Base-by-base conservation (phyloP, 169 alveolate species). In the Cryptosporidium xiaoi region DNA sequence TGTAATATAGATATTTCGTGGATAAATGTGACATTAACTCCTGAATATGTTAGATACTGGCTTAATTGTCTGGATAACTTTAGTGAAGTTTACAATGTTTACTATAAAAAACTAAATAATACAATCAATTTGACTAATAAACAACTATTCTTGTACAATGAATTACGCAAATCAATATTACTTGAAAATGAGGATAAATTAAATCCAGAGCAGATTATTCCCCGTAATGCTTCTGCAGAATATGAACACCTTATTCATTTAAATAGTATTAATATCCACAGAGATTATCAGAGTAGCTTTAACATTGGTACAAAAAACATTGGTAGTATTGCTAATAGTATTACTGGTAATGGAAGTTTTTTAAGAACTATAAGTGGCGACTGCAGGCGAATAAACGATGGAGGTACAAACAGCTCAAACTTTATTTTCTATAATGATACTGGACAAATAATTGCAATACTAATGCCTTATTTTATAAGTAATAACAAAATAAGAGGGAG, bases 371-470 rank as follows among this genome's bases (percentile, higher is more conserved):
- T 8, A 40, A 40, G 48, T 40, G 48, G 48, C 13, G 48, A 40
- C 10, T 40, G 10, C 48, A 40, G 10, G 1, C 4, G 48, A 40
- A 40, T 40, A 40, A 40, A 40, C 10, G 82, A 66, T 13, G 31
- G 51, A 7, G 34, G 29, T 1, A 51, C 13, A 16, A 69, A 69
- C n/a, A 60, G 50, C 34, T 62, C 77, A n/a, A 60, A 27, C 51
- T 77, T 56, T 62, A 51, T 62, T 33, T 33, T 69, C 10, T 77
- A 77, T 29, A 77, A 77, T 27, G 87, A 77, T 27, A 77, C 87
- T 12, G 87, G 87, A 2, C 87, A 77, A 46, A 77, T 46, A n/a
- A 46, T 77, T 51, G 87, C 87, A 13, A 53, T 77, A 48, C n/a
- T 77, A 46, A 62, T 77, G 36, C 87, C 87, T 1, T 60, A 46